Evolutionary conservation across 208 protist species (phyloP), one percentile per base, ranked within the genome.

Genomic region (Trypanosoma caninum): DNA sequence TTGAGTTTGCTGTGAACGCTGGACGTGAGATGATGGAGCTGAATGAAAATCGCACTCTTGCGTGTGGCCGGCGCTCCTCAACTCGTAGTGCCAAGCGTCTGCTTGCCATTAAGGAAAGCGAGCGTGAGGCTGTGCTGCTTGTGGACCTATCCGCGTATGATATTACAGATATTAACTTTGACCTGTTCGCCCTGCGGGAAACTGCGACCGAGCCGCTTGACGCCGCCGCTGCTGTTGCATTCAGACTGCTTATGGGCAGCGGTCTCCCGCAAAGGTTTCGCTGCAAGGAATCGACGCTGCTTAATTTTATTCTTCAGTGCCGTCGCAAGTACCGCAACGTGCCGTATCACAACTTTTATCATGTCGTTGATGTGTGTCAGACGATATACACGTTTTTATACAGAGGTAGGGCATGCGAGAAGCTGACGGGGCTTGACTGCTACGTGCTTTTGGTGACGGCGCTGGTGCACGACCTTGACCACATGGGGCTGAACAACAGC

Each of bases 401-500:
- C 56, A 50, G 40, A 2, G 80, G 81, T 51, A 62, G 62, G n/a
- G 65, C 69, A 14, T 63, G 58, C 30, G 77, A 87, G 52, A 68
- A 74, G 38, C 65, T 90, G 55, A 88, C 77, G 53, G 78, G 84
- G 61, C 59, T 93, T 45, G 82, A 93, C 51, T 87, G 83, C 71
- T 91, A 79, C 71, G 82, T 89, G 68, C 74, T 93, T 52, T 66
- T 93, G 0, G 57, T 87, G 30, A 91, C 83, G 34, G 78, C 87
- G 35, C 77, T 91, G 46, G 78, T 87, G 42, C 87, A 93, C 54
- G 87, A 93, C 57, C 69, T 93, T 42, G 86, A 93, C 63, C 87
- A 94, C 65, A 94, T 94, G 87, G 87, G 87, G 41, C 72, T 94
- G 67, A 94, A 94, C 77, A 94, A 94, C 80, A 91, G 81, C 69